A percentile compares a stretch with the other conserved stretches of the same genome.
Conservation (phyloP, 495 filamentous ascomycete genomes). For the Lophium mytilinum region DNA sequence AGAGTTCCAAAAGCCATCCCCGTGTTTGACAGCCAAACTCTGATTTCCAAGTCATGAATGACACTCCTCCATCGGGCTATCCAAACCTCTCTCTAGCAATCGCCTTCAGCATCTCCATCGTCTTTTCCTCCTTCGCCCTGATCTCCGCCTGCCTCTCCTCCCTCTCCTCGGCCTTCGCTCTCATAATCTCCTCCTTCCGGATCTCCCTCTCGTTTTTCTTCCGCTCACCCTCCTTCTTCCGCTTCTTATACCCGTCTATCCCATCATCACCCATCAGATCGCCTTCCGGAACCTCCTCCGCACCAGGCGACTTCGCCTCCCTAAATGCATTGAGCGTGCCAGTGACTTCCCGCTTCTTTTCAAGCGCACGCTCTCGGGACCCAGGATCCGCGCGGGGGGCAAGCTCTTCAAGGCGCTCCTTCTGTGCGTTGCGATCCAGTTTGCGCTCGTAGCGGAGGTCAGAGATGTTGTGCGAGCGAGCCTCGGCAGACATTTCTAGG, state of each 20-base stretch:
- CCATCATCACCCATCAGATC: conserved; percentile 58
- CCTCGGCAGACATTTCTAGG: conserved; percentile 48
- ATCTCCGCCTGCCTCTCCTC: conserved; percentile 53
- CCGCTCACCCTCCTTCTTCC: conserved; percentile 46
- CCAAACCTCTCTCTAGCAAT: conserved; percentile 56
- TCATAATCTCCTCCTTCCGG: conserved; percentile 53
- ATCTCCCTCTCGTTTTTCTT: conserved; percentile 60
- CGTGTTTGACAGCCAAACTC: too few relatives aligned
- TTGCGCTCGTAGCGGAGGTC: conserved; percentile 54
- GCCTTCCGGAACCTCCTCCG: conserved; percentile 48
- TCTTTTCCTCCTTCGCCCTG: conserved; percentile 53
- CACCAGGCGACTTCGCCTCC: conserved; percentile 47
- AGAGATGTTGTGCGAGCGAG: conserved; percentile 41
- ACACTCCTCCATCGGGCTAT: background rate
- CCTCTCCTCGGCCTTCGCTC: conserved; percentile 53
- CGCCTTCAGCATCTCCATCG: conserved; percentile 56
- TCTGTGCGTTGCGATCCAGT: conserved; percentile 51
- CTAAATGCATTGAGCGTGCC: conserved; percentile 49
- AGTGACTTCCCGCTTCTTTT: conserved; percentile 63
- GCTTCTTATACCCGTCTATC: conserved; percentile 47
- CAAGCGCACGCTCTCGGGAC: conserved; percentile 73
- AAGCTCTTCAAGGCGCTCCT: conserved; percentile 66
- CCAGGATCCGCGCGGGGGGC: conserved; percentile 77
- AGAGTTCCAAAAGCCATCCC: too few relatives aligned
- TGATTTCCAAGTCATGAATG: too few relatives aligned